Percentiles rank a stretch among this genome's conserved stretches.
These are phyloP conservation scores for Papilionanthe hybrid DNA, from an alignment of 116 monocot genomes.

Conservation along the genomic window DNA sequence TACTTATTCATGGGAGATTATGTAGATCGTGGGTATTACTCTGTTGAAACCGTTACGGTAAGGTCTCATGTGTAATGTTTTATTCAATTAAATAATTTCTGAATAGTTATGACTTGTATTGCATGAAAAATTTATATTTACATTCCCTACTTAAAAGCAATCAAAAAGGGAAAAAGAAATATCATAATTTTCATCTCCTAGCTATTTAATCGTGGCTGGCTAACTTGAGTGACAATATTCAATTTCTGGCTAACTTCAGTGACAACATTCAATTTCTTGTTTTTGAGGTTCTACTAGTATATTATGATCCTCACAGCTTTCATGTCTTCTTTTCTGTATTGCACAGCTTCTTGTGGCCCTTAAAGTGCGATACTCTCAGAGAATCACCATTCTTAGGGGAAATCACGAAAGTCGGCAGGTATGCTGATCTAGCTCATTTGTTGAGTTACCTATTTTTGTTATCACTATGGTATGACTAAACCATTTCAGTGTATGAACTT, in stretches of 20 bases:
- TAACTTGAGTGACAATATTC: background rate
- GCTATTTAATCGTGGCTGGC: background rate
- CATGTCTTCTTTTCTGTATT: background rate
- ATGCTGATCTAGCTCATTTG: slow-evolving; percentile 1
- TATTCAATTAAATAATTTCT: background rate
- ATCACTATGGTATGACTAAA: background rate
- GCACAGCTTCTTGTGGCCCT: slow-evolving; percentile 85
- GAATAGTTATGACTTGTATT: background rate
- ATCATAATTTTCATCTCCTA: background rate
- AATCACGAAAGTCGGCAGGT: slow-evolving; percentile 99
- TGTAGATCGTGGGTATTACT: slow-evolving; percentile 96
- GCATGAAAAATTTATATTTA: background rate
- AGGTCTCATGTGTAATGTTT: slow-evolving; percentile 6
- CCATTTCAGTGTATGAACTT: background rate
- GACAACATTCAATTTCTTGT: background rate
- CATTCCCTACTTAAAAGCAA: background rate
- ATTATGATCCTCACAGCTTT: background rate
- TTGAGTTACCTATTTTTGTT: slow-evolving; percentile 3
- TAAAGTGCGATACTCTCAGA: slow-evolving; percentile 86
- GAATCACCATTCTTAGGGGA: slow-evolving; percentile 96
- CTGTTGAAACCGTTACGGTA: slow-evolving; percentile 97
- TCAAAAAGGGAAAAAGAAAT: background rate
- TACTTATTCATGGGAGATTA: slow-evolving; percentile 99
- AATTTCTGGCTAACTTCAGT: background rate
- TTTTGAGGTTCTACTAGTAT: background rate